phyloP scores from a whole-genome alignment of 768 basidiomycete species.

The Crassisporium funariophilum region DNA sequence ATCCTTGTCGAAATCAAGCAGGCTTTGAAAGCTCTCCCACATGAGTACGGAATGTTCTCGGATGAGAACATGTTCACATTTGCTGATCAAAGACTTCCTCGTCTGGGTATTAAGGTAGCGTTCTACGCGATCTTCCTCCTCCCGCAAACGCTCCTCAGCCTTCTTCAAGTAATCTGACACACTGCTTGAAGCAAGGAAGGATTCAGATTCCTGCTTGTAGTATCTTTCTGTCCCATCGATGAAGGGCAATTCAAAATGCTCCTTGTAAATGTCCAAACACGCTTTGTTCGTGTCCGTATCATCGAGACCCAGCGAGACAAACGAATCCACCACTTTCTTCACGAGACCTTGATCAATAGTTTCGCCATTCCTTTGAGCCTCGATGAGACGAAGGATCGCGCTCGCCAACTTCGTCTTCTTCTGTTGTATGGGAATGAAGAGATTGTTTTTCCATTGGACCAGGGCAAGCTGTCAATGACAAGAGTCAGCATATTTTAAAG shows the following conservation, averaged over 20 bases:
- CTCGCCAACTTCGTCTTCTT: constrained; percentile 81
- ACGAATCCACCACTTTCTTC: constrained; percentile 93
- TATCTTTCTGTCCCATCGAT: constrained; percentile 86
- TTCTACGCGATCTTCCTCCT: constrained; percentile 96
- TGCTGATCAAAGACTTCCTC: constrained; percentile 73
- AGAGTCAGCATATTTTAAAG: too few relatives aligned
- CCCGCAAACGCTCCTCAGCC: constrained; percentile 87
- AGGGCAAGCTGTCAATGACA: constrained; percentile 75
- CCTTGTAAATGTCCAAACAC: constrained; percentile 90
- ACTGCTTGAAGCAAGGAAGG: constrained; percentile 85
- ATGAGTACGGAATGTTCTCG: constrained; percentile 81
- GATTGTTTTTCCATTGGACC: constrained; percentile 92
- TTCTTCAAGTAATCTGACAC: constrained; percentile 95
- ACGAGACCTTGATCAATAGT: constrained; percentile 90
- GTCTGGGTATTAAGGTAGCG: constrained; percentile 90
- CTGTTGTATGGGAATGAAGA: constrained; percentile 87
- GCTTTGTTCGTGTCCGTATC: constrained; percentile 90
- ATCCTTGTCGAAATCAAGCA: constrained; percentile 92
- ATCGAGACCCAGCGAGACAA: constrained; percentile 93
- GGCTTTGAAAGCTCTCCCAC: constrained; percentile 90
- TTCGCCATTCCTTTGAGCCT: constrained; percentile 92
- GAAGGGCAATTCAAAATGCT: constrained; percentile 89
- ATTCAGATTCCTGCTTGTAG: constrained; percentile 90
- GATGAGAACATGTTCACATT: constrained; percentile 93
- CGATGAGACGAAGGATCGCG: constrained; percentile 87